phyloP scores from a whole-genome alignment of 2,329 filamentous ascomycete genomes.

The Colletotrichum coccodes region DNA sequence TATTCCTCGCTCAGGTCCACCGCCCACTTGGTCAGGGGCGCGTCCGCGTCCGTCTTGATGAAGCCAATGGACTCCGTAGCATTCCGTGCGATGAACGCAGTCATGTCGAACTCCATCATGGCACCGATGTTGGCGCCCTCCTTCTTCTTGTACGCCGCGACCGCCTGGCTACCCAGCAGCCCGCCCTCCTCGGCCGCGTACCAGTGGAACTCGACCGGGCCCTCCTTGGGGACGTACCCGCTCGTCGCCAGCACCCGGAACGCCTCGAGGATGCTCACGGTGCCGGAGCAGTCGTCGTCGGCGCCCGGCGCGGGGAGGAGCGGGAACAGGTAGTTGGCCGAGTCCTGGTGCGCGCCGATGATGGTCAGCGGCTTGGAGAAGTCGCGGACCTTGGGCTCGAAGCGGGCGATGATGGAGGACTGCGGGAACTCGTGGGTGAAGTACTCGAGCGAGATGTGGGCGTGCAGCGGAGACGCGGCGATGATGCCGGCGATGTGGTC shows the following conservation, averaged over 20 bases:
- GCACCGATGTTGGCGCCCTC: constrained; percentile 72
- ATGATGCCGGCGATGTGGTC: constrained; percentile 48
- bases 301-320: constrained; percentile 77
- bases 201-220: constrained; percentile 79
- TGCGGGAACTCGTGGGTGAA: constrained; percentile 78
- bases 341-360: constrained; percentile 78
- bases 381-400: constrained; percentile 55
- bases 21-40: constrained; percentile 47
- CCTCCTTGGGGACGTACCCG: constrained; percentile 43
- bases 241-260: constrained; percentile 70
- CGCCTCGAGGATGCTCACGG: constrained; percentile 79
- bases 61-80: constrained; percentile 51
- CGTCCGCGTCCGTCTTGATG: constrained; percentile 49
- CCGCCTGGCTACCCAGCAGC: constrained; percentile 68
- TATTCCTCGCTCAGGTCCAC: constrained; percentile 47
- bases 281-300: constrained; percentile 78
- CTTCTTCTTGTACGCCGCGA: constrained; percentile 75
- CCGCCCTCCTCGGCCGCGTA: constrained; percentile 84
- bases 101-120: constrained; percentile 72
- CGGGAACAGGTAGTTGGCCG: constrained; percentile 78
- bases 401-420: constrained; percentile 76
- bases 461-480: constrained; percentile 45
- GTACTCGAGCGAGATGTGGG: constrained; percentile 52
- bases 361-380: constrained; percentile 53
- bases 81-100: constrained; percentile 48